Evolutionary conservation across 192 early-diverging fungal genomes (phyloP), one percentile per base, ranked within the genome.

Genomic region (Coemansia umbellata): DNA sequence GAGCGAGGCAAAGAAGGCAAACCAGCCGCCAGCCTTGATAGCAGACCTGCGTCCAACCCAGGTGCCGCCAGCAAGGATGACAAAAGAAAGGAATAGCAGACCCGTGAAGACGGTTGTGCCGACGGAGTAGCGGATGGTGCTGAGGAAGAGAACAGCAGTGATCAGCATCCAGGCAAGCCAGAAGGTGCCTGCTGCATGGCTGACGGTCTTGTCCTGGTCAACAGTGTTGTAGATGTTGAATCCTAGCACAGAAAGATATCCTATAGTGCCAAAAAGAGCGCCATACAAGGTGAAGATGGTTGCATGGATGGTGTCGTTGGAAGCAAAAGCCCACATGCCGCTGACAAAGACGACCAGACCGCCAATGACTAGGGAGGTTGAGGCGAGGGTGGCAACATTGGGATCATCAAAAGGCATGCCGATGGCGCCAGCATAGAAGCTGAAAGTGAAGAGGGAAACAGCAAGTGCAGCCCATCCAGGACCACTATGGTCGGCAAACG

Each of bases 221-320:
- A 78, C 30, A 31, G 62, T 71, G 76, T 79, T 54, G 79, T 81
- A 63, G 74, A 79, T 48, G 83, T 82, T 55, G 80, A 73, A 53
- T 73, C 80, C 43, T 31, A 69, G 52, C 54, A 82, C 52, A n/a
- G 64, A 64, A 17, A 75, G 60, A 13, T 60, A 64, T 11, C 73
- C 73, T 8, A 75, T 81, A 8, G 87, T 68, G 22, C 82, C 63
- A 80, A 84, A 89, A 66, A 84, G 82, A 44, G 81, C 83, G 39
- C 82, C 84, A 28, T 87, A 88, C 36, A 82, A 78, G 37, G 83
- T 81, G 74, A 90, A 90, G 31, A 85, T 84, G 23, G 87, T 90
- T 15, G 88, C 88, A 71, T 88, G 86, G 68, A 92, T 89, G 3
- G 87, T 88, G 60, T 92, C 89, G 60, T 89, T 88, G 23, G 80